phyloP scores from a whole-genome alignment of 495 filamentous ascomycete genomes.

The Lasiosphaeria ovina region DNA sequence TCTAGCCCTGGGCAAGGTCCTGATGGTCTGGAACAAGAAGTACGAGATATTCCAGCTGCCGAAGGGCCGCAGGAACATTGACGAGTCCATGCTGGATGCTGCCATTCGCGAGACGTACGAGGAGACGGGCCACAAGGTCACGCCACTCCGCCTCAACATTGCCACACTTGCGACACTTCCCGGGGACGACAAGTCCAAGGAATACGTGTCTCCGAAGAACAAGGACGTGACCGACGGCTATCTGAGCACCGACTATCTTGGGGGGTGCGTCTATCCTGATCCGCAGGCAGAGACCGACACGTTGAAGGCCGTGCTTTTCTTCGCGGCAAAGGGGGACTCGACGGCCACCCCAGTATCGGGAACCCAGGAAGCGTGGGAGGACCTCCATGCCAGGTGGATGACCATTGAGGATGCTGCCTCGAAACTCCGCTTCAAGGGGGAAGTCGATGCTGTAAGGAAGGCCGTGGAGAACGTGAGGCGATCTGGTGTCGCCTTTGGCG shows the following conservation, averaged over 20 bases:
- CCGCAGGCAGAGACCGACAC: constrained; percentile 28
- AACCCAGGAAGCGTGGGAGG: constrained; percentile 33
- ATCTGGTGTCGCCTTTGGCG: constrained; percentile 21
- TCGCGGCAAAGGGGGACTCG: constrained; percentile 30
- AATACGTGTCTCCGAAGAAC: constrained; percentile 10
- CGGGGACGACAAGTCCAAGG: constrained; percentile 1
- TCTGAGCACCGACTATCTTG: constrained; percentile 29
- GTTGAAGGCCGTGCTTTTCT: constrained; percentile 33
- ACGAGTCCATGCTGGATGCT: constrained; percentile 38
- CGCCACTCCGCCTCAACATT: constrained; percentile 37
- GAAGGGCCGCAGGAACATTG: constrained; percentile 47
- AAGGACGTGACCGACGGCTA: constrained; percentile 27
- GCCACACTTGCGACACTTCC: constrained; percentile 33
- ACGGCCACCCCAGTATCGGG: constrained; percentile 16
- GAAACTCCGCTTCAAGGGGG: constrained; percentile 29
- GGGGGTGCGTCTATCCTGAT: constrained; percentile 28
- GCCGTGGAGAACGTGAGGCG: constrained; percentile 22
- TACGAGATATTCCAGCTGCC: constrained; percentile 46
- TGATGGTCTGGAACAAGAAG: constrained; percentile 43
- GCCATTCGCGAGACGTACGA: constrained; percentile 48
- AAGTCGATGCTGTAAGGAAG: constrained; percentile 26
- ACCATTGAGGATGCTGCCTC: constrained; percentile 18
- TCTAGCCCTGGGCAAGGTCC: constrained; percentile 32
- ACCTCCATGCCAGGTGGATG: constrained; percentile 27
- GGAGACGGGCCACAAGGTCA: constrained; percentile 41